Conservation (phyloP, 2,329 filamentous ascomycete genomes). For the Ophiostoma triangulosporum region DNA sequence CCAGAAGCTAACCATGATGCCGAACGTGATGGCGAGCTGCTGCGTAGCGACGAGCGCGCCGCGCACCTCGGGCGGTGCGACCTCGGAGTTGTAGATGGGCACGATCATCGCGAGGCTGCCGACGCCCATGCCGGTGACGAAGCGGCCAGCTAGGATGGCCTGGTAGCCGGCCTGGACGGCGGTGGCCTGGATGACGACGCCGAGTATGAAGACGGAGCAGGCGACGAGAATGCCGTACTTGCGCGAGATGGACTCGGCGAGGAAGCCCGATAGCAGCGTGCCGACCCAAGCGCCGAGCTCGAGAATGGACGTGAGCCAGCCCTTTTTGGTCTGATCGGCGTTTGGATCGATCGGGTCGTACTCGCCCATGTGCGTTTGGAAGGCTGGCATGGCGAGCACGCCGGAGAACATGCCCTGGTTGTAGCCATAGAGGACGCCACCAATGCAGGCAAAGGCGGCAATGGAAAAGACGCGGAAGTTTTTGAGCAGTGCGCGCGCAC, state of each 20-base stretch:
- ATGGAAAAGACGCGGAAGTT: constrained; percentile 46
- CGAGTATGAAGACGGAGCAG: constrained; percentile 52
- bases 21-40: constrained; percentile 44
- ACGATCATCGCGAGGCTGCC: constrained; percentile 53
- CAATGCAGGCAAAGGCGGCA: constrained; percentile 48
- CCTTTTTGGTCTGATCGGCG: constrained; percentile 39
- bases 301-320: constrained; percentile 53
- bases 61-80: constrained; percentile 34
- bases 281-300: constrained; percentile 71
- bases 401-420: constrained; percentile 70
- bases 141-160: constrained; percentile 55
- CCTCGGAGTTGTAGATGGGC: constrained; percentile 33
- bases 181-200: constrained; percentile 56
- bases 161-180: constrained; percentile 41
- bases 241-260: constrained; percentile 56
- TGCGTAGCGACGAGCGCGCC: constrained; percentile 33
- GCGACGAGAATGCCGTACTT: constrained; percentile 58
- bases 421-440: constrained; percentile 53
- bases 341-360: constrained; percentile 32
- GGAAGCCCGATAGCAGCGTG: constrained; percentile 52
- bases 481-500: constrained; percentile 39
- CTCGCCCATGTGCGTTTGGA: constrained; percentile 41
- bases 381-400: constrained; percentile 44
- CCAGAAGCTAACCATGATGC: constrained; percentile 53
- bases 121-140: constrained; percentile 60